Base-by-base conservation (phyloP, 768 basidiomycete species). In the Lepiota brunneoincarnata region DNA sequence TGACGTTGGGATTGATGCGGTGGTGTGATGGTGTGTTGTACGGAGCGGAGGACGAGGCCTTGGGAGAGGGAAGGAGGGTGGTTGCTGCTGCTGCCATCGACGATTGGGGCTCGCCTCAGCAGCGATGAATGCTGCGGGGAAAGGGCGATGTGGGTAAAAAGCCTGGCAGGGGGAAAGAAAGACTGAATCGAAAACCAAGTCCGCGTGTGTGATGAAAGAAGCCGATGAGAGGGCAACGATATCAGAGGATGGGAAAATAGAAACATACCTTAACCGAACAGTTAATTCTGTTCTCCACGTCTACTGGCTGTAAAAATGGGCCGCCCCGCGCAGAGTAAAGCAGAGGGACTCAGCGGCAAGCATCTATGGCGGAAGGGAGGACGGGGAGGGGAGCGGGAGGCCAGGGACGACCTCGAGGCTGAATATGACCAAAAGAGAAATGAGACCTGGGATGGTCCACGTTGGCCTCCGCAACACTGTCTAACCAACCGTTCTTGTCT, bases 11-110 rank as follows among this genome's bases (percentile, higher is more conserved):
- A 61, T 63, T 67, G 60, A 63, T 64, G 60, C 65, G 72, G 61
- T 71, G 72, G 56, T 68, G 75, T 56, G 79, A 69, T 48, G 72
- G 63, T 74, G 80, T 77, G 58, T 70, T 74, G 62, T 77, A 73
- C 59, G 76, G 75, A 66, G 67, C 64, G 60, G 79, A 69, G 35
- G 50, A 43, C 7, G 72, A 65, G 45, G 67, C 60, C 55, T 77
- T 71, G 57, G 72, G 63, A 53, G 60, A 69, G 55, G 69, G 69
- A 45, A 74, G 62, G 49, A 75, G 67, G 48, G 76, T 72, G 43
- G 73, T 65, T 53, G 77, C 75, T 34, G 42, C 47, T 38, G 42
- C 55, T 17, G 46, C 51, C 40, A 52, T 49, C 2, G 49, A 31
- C 36, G 34, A 41, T 9, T 21, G 43, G 20, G 17, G 51, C 7